phyloP scores from a whole-genome alignment of 2,329 filamentous ascomycete species.

The Penicillium hesseltinei region DNA sequence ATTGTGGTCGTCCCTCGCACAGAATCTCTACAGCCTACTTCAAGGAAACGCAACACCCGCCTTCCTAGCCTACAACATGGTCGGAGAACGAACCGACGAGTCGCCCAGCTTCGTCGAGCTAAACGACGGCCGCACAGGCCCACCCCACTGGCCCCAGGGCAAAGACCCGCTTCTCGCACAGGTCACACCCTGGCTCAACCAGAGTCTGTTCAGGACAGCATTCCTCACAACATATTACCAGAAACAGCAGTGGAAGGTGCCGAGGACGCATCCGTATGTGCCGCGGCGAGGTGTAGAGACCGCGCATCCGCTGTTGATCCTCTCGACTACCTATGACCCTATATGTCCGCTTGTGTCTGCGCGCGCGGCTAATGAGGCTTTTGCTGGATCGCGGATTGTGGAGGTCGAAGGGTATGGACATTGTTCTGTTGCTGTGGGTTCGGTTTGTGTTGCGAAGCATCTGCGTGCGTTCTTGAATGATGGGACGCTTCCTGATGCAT shows the following conservation, averaged over 20 bases:
- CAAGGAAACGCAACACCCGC: conserved; percentile 10
- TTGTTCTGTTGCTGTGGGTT: conserved; percentile 23
- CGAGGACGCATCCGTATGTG: conserved; percentile 14
- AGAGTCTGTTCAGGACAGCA: not conserved
- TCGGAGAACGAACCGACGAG: not conserved
- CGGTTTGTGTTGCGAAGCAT: conserved; percentile 21
- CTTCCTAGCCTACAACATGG: conserved; percentile 3
- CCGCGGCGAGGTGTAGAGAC: conserved; percentile 17
- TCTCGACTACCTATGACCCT: conserved; percentile 25
- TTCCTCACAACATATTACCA: not conserved
- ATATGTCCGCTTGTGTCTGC: conserved; percentile 23
- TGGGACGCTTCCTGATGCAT: conserved; percentile 17
- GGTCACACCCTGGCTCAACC: conserved; percentile 7
- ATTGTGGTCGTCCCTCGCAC: conserved; percentile 2
- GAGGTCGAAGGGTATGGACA: conserved; percentile 26
- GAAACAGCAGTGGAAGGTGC: conserved; percentile 12
- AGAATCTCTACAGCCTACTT: conserved; percentile 4
- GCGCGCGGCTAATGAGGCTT: conserved; percentile 22
- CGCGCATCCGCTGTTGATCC: conserved; percentile 21
- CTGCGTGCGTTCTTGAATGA: conserved; percentile 22
- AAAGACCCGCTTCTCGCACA: not conserved
- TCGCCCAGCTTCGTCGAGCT: not conserved
- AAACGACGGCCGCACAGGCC: conserved; percentile 8
- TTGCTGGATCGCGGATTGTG: conserved; percentile 22
- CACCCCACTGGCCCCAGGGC: conserved; percentile 2